These are phyloP conservation scores for Pseudogymnoascus sp. DNA, from an alignment of 2,329 filamentous ascomycete species.

Conservation along the genomic window DNA sequence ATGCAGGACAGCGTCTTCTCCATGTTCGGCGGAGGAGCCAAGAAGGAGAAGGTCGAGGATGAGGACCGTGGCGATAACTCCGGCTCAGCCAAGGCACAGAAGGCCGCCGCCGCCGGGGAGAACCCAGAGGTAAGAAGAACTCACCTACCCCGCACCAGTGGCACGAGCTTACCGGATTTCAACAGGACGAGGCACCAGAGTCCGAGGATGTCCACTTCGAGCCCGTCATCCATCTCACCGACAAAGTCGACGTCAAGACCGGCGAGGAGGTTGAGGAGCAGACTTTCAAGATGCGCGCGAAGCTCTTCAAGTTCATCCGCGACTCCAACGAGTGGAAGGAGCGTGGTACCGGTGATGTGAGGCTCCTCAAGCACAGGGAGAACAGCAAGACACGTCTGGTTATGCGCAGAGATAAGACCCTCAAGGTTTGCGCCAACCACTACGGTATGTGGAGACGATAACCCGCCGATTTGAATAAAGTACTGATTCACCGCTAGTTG, in stretches of 20 bases:
- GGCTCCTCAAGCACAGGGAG: constrained; percentile 97
- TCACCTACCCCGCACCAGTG: constrained; percentile 10
- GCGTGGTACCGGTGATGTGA: constrained; percentile 92
- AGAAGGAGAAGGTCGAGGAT: constrained; percentile 90
- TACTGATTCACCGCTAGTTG: constrained; percentile 52
- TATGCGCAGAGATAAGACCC: constrained; percentile 98
- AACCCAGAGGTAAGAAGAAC: constrained; percentile 29
- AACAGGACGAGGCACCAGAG: constrained; percentile 68
- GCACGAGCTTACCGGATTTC: constrained; percentile 18
- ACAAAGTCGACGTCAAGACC: constrained; percentile 95
- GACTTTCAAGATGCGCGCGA: constrained; percentile 98
- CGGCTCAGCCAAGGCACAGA: constrained; percentile 78
- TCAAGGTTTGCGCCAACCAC: constrained; percentile 99
- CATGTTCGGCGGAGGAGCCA: constrained; percentile 96
- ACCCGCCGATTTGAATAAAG: not conserved
- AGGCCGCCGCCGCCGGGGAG: constrained; percentile 41
- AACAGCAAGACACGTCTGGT: constrained; percentile 96
- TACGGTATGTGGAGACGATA: constrained; percentile 63
- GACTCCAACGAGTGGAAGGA: constrained; percentile 97
- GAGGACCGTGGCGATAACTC: constrained; percentile 82
- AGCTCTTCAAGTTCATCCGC: constrained; percentile 97
- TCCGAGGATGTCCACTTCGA: constrained; percentile 95
- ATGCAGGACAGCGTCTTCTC: constrained; percentile 73
- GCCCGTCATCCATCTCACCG: constrained; percentile 89
- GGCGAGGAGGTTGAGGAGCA: constrained; percentile 98